Conservation (phyloP, 2,329 filamentous ascomycete genomes). For the Claviceps humidiphila region DNA sequence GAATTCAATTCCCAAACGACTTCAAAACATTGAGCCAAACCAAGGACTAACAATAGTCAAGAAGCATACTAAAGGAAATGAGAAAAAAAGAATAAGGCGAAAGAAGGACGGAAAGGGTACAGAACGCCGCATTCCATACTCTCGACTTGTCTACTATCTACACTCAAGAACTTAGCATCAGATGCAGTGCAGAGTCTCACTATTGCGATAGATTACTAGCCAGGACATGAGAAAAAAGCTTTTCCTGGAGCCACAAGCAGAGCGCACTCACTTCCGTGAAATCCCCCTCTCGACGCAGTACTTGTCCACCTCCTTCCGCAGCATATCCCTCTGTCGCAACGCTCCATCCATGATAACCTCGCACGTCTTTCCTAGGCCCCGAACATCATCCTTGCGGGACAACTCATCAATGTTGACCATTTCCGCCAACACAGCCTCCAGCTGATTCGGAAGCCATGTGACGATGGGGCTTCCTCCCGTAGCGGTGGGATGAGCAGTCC, state of each 20-base stretch:
- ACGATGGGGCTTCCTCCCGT: constrained; percentile 74
- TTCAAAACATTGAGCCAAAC: no score
- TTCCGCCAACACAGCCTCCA: constrained; percentile 58
- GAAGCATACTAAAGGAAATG: no score
- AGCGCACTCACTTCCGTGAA: constrained; percentile 3
- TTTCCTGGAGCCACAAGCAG: background rate
- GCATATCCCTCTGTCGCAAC: constrained; percentile 46
- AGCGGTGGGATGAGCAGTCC: constrained; percentile 61
- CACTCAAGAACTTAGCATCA: no score
- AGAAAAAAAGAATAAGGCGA: no score
- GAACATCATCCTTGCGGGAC: constrained; percentile 23
- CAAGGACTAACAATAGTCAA: no score
- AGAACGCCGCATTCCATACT: no score
- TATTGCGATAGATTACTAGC: no score
- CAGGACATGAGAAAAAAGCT: background rate
- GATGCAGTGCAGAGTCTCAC: no score
- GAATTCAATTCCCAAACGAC: no score
- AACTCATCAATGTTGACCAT: constrained; percentile 48
- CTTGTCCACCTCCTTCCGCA: constrained; percentile 62
- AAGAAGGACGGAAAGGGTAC: no score
- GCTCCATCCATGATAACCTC: constrained; percentile 56
- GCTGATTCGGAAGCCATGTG: constrained; percentile 73
- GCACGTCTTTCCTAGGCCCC: constrained; percentile 31
- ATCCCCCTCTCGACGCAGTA: constrained; percentile 54
- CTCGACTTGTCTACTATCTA: no score